Evolutionary conservation across 441 rosid species (phyloP).

Genomic region (Biscutella auriculata): DNA sequence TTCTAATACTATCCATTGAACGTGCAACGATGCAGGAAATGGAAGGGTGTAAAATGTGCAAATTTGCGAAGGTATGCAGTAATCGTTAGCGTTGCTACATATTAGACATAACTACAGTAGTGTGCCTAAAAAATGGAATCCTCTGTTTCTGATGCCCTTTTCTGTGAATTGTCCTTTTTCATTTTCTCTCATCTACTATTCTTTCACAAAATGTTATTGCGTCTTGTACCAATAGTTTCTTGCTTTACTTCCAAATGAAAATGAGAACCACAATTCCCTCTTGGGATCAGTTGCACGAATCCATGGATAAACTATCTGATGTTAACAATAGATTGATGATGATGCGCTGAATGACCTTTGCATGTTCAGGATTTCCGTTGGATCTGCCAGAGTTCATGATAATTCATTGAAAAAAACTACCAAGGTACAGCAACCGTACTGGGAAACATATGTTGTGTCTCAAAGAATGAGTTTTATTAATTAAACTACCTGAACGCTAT

Average conservation of each 20-base stretch:
- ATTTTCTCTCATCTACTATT: neutral
- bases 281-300: neutral
- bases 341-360: conserved; percentile 10
- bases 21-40: conserved; percentile 32
- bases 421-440: conserved; percentile 25
- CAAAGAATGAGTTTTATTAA: neutral
- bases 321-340: conserved; percentile 7
- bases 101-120: neutral
- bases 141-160: neutral
- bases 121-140: neutral
- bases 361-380: conserved; percentile 33
- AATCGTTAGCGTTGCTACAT: neutral
- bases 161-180: neutral
- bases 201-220: neutral
- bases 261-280: neutral
- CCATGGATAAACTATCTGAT: neutral
- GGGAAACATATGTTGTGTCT: neutral
- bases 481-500: neutral
- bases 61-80: conserved; percentile 30
- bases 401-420: conserved; percentile 30
- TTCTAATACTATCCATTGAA: conserved; percentile 1
- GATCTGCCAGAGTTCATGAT: conserved; percentile 28
- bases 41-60: conserved; percentile 27
- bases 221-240: neutral
- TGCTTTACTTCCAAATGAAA: neutral